Conservation (phyloP, 2,329 filamentous ascomycete genomes). For the Fusarium mundagurra region DNA sequence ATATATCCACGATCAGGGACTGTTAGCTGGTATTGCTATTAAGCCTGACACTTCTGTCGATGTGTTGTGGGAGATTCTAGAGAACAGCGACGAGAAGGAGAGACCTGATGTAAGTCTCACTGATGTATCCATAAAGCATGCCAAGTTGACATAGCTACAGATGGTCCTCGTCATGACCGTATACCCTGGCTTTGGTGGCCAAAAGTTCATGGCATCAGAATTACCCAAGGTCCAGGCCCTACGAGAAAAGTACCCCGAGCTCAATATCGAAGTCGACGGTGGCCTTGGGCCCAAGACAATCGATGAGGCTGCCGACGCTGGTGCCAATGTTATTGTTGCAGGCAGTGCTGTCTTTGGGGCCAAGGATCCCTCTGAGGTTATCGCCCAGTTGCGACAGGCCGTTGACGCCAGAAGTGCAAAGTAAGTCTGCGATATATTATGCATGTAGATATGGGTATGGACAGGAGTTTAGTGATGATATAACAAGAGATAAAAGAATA, state of each 20-base stretch:
- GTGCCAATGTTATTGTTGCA: slow-evolving; percentile 97
- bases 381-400: slow-evolving; percentile 79
- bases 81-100: slow-evolving; percentile 76
- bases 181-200: slow-evolving; percentile 94
- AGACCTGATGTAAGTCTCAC: slow-evolving; percentile 82
- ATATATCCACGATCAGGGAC: slow-evolving; percentile 88
- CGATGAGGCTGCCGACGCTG: slow-evolving; percentile 91
- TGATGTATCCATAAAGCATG: neutral
- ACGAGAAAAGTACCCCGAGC: slow-evolving; percentile 83
- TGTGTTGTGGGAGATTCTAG: slow-evolving; percentile 90
- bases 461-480: neutral
- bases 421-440: slow-evolving; percentile 44
- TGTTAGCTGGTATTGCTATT: slow-evolving; percentile 93
- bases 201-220: slow-evolving; percentile 98
- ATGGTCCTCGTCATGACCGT: slow-evolving; percentile 99
- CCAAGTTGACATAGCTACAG: slow-evolving; percentile 57
- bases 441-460: neutral
- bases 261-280: slow-evolving; percentile 98
- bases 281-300: slow-evolving; percentile 90
- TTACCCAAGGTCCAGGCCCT: slow-evolving; percentile 92
- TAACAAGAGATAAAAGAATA: neutral
- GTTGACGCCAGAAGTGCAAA: slow-evolving; percentile 69
- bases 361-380: slow-evolving; percentile 86
- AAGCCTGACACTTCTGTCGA: slow-evolving; percentile 93
- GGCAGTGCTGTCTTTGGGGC: slow-evolving; percentile 96